Evolutionary conservation across 768 basidiomycete genomes (phyloP).

Genomic region (Pisolithus marmoratus): DNA sequence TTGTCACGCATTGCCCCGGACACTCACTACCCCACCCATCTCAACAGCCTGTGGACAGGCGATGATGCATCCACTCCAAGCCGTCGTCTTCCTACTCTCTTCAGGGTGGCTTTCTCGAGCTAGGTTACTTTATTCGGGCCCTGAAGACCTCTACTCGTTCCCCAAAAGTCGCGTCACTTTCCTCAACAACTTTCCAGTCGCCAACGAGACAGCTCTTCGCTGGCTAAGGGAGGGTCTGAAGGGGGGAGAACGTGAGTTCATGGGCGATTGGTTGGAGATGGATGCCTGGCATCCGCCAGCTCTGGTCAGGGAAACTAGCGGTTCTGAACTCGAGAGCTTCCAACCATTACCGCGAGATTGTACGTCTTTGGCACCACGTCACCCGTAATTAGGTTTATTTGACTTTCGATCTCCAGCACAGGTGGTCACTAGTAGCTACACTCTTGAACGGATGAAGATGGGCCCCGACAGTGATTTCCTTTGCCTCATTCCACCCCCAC

Average conservation of each 20-base stretch:
- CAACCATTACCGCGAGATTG: slow-evolving; percentile 25
- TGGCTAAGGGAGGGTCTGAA: slow-evolving; percentile 71
- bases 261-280: slow-evolving; percentile 55
- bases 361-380: slow-evolving; percentile 25
- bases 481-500: slow-evolving; percentile 70
- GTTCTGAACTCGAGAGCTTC: slow-evolving; percentile 36
- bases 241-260: slow-evolving; percentile 74
- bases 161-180: slow-evolving; percentile 79
- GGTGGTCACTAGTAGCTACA: slow-evolving; percentile 32
- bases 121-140: slow-evolving; percentile 58
- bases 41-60: slow-evolving; percentile 8
- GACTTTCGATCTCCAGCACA: slow-evolving; percentile 15
- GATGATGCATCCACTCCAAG: slow-evolving; percentile 7
- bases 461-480: slow-evolving; percentile 66
- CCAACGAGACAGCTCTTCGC: slow-evolving; percentile 63
- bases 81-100: slow-evolving; percentile 13
- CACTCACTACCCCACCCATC: too few relatives aligned
- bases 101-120: slow-evolving; percentile 15
- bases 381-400: slow-evolving; percentile 11
- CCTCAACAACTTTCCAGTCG: slow-evolving; percentile 71
- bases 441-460: slow-evolving; percentile 72
- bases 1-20: neutral
- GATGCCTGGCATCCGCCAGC: slow-evolving; percentile 33
- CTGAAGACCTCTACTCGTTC: slow-evolving; percentile 75
- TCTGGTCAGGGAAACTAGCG: slow-evolving; percentile 55